Conservation (phyloP, 2,329 filamentous ascomycete genomes). For the Penicillium sp. region DNA sequence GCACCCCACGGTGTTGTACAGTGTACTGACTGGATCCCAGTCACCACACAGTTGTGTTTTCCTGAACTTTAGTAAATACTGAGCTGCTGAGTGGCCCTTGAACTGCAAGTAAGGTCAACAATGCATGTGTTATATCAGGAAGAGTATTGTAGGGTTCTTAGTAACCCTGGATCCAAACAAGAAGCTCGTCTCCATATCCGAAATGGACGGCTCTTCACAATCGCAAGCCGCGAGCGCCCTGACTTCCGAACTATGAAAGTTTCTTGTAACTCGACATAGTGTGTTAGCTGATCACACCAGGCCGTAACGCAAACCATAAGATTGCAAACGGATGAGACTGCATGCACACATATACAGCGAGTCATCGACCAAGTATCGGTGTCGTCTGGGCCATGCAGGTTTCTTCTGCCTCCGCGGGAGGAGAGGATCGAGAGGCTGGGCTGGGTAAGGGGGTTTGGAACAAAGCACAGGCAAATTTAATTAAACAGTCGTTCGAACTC, state of each 20-base stretch:
- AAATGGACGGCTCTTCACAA: neutral
- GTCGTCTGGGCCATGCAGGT: neutral
- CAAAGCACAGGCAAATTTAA: constrained; percentile 6
- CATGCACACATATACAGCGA: neutral
- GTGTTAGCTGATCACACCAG: too few relatives aligned
- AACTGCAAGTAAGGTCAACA: neutral
- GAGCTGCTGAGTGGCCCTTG: too few relatives aligned
- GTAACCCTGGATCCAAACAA: neutral
- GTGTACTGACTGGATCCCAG: too few relatives aligned
- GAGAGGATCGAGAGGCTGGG: neutral
- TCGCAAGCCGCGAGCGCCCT: neutral
- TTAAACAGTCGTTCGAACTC: constrained; percentile 9
- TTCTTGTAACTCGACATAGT: too few relatives aligned
- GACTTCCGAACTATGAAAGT: neutral
- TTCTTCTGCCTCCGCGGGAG: neutral
- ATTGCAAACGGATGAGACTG: too few relatives aligned
- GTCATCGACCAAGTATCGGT: neutral
- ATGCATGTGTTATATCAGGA: neutral
- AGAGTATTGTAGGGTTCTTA: neutral
- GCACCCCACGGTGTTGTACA: neutral
- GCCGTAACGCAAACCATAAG: too few relatives aligned
- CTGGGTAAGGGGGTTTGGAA: constrained; percentile 7
- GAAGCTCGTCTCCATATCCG: neutral
- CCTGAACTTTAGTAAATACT: too few relatives aligned
- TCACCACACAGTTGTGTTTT: too few relatives aligned